Evolutionary conservation across 306 rosid species (phyloP).

Genomic region (Casuarina glauca): DNA sequence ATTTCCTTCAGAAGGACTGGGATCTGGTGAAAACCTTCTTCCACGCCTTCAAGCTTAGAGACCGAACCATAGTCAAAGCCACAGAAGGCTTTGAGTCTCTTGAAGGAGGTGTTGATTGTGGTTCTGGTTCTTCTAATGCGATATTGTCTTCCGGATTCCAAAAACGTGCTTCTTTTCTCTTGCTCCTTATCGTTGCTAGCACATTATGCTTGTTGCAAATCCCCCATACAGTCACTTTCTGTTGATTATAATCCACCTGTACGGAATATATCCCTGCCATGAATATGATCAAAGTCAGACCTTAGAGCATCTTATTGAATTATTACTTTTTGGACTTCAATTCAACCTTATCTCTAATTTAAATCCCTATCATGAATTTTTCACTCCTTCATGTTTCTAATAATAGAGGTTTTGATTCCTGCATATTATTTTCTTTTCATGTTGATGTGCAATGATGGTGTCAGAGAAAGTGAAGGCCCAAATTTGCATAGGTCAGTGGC

Average conservation of each 20-base stretch:
- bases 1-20: conserved; percentile 45
- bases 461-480: background rate
- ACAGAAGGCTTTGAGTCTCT: conserved; percentile 42
- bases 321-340: no score
- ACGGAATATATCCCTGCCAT: conserved; percentile 78
- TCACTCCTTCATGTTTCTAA: background rate
- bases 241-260: conserved; percentile 64
- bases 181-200: conserved; percentile 55
- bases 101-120: conserved; percentile 32
- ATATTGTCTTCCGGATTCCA: conserved; percentile 67
- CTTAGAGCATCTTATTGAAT: background rate
- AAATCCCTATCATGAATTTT: no score
- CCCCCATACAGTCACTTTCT: conserved; percentile 91
- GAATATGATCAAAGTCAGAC: background rate
- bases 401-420: background rate
- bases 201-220: conserved; percentile 87
- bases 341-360: no score
- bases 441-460: background rate
- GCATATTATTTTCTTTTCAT: background rate
- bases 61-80: conserved; percentile 59
- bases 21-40: conserved; percentile 66
- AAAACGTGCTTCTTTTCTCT: conserved; percentile 80
- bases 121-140: conserved; percentile 25
- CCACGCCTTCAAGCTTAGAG: conserved; percentile 76
- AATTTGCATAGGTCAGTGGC: background rate